These are phyloP conservation scores for Fomitopsis palustris DNA, from an alignment of 1,284 basidiomycete genomes.

Conservation along the genomic window DNA sequence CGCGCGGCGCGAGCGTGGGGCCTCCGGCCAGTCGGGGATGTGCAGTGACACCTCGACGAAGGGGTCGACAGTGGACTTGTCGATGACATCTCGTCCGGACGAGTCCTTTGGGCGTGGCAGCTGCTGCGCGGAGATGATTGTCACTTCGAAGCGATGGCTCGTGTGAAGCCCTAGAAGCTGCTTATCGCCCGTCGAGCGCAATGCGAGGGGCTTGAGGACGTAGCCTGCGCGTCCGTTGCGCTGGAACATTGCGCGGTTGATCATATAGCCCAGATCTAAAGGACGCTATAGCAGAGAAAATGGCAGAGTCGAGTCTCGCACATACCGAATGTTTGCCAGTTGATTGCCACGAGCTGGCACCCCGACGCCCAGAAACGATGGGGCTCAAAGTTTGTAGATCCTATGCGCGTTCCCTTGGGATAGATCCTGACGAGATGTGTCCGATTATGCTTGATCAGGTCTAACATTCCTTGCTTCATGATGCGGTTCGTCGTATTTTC, in stretches of 20 bases:
- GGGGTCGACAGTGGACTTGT: conserved; percentile 65
- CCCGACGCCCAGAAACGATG: conserved; percentile 90
- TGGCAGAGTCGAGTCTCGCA: conserved; percentile 10
- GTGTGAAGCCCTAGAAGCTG: conserved; percentile 53
- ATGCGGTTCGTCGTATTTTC: conserved; percentile 79
- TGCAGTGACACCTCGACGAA: conserved; percentile 78
- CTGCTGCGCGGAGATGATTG: conserved; percentile 91
- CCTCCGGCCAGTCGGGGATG: conserved; percentile 66
- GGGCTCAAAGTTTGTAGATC: conserved; percentile 88
- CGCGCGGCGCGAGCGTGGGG: conserved; percentile 24
- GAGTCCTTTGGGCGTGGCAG: conserved; percentile 76
- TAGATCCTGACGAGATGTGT: conserved; percentile 88
- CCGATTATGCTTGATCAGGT: conserved; percentile 88
- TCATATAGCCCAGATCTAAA: conserved; percentile 81
- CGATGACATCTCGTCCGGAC: conserved; percentile 56
- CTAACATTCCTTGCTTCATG: conserved; percentile 53
- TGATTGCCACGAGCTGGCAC: conserved; percentile 92
- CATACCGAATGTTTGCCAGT: conserved; percentile 95
- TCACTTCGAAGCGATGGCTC: conserved; percentile 63
- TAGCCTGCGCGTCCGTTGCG: conserved; percentile 85
- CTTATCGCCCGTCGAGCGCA: conserved; percentile 62
- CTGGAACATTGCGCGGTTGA: conserved; percentile 95
- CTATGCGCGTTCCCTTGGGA: conserved; percentile 81
- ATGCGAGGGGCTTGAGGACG: conserved; percentile 83
- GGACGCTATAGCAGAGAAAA: not conserved